Evolutionary conservation across 2,329 filamentous ascomycete genomes (phyloP).

Genomic region (Colletotrichum orchidophilum): DNA sequence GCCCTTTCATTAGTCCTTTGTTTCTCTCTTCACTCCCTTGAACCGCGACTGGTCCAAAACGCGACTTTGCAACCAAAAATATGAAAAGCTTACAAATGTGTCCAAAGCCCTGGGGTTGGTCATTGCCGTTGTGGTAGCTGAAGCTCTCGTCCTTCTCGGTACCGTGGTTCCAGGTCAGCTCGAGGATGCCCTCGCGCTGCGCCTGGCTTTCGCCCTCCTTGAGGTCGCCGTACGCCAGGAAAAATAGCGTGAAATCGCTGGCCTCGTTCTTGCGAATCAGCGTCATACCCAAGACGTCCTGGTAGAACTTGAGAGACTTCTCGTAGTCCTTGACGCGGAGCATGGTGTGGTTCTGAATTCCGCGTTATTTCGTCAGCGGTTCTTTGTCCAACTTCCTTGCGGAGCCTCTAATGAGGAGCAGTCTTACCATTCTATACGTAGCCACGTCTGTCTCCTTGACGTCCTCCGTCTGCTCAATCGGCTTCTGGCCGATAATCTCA

Average conservation of each 20-base stretch:
- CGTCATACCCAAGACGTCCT: constrained; percentile 90
- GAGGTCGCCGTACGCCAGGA: constrained; percentile 77
- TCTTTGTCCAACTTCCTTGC: background rate
- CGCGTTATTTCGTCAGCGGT: background rate
- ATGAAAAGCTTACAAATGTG: constrained; percentile 77
- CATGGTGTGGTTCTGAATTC: constrained; percentile 84
- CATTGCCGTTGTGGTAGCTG: constrained; percentile 92
- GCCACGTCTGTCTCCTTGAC: constrained; percentile 76
- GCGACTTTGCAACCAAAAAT: background rate
- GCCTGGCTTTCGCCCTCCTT: constrained; percentile 66
- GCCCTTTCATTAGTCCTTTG: background rate
- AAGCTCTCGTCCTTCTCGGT: constrained; percentile 88
- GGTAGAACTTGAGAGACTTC: constrained; percentile 80
- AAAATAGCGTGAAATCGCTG: constrained; percentile 89
- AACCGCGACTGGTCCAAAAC: no score
- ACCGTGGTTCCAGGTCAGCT: constrained; percentile 86
- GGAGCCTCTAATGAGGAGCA: background rate
- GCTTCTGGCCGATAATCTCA: constrained; percentile 80
- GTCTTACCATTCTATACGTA: constrained; percentile 75
- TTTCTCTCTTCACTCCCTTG: background rate
- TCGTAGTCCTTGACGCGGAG: constrained; percentile 87
- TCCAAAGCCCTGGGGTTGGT: constrained; percentile 91
- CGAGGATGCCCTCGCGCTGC: constrained; percentile 83
- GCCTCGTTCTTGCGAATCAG: constrained; percentile 78
- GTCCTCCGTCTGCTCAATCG: constrained; percentile 75